Evolutionary conservation across 768 basidiomycete genomes (phyloP).

Genomic region (Tephrocybe sp.): DNA sequence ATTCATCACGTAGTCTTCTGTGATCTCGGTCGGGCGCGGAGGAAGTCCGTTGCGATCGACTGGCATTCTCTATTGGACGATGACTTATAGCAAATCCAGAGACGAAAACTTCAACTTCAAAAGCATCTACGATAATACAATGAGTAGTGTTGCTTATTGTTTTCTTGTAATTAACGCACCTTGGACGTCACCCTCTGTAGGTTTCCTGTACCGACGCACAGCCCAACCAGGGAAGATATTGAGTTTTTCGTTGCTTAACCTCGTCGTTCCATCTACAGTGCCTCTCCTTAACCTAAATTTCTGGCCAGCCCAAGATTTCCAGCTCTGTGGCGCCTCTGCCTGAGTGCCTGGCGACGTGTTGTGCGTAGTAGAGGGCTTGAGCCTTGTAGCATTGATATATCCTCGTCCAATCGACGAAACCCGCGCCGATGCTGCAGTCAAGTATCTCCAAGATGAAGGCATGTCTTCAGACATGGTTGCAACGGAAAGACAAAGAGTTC

Average conservation of each 20-base stretch:
- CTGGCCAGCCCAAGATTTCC: constrained; percentile 65
- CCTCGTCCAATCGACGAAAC: constrained; percentile 40
- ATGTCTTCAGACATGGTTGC: constrained; percentile 35
- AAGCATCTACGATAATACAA: constrained; percentile 39
- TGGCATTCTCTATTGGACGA: constrained; percentile 55
- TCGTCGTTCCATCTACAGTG: constrained; percentile 9
- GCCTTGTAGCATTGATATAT: constrained; percentile 30
- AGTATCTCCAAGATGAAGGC: constrained; percentile 32
- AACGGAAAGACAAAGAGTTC: constrained; percentile 4
- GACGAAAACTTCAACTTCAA: constrained; percentile 69
- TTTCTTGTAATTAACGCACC: constrained; percentile 21
- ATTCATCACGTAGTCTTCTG: constrained; percentile 55
- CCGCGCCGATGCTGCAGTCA: constrained; percentile 30
- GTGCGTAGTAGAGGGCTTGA: constrained; percentile 1
- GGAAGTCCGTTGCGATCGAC: constrained; percentile 72
- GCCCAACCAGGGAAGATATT: constrained; percentile 85
- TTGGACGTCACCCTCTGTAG: constrained; percentile 17
- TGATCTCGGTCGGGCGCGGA: constrained; percentile 56
- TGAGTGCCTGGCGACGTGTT: constrained; percentile 3
- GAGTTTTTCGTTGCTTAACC: constrained; percentile 38
- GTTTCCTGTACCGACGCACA: constrained; percentile 42
- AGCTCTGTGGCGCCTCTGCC: constrained; percentile 34
- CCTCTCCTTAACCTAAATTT: constrained; percentile 38
- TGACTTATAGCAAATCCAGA: constrained; percentile 74
- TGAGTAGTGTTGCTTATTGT: neutral